Base-by-base conservation (phyloP, 306 rosid species). In the Oxytropis ochrocephala region DNA sequence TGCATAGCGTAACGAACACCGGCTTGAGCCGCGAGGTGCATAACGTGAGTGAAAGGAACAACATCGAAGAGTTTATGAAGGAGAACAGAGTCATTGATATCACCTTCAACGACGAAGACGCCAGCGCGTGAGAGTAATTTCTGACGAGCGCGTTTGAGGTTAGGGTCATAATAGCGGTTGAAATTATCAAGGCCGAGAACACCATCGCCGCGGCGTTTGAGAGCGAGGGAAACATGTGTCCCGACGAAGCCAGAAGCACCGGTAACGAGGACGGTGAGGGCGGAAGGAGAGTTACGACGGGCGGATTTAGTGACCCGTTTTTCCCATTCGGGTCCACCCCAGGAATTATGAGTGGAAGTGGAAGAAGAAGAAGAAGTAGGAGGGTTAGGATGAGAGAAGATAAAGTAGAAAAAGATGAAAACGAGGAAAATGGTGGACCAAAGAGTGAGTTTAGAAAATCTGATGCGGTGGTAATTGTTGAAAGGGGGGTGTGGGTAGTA, bases 11-110 rank as follows among this genome's bases (percentile, higher is more conserved):
- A 89, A 19, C 96, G 80, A 5, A 89, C 92, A 1, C 96, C 90
- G 0, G 92, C 96, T 38, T 89, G 96, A 0, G 96, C 96, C 3
- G 96, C 96, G 3, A 89, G 73, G 63, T 89, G 96, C 96, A 89
- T 89, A 7, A 86, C 88, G 64, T 89, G 92, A 0, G 86, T 75
- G 59, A 89, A 89, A 1, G 87, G 70, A 11, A 83, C 96, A 6
- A 79, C 88, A 46, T 89, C 96, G 69, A 89, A 89, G 16, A 89
- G 88, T 70, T 89, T 89, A 10, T 46, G 73, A 2, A 89, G 80
- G 17, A 86, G 72, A 13, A 53, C 18, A 2, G 77, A 51, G 56
- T 89, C 87, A 36, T 89, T 89, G 17, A 86, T 77, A 29, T 89
- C 96, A 1, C 96, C 92, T 4, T 89, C 96, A 0, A 89, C 96